A percentile compares a stretch with the other conserved stretches of the same genome.
phyloP scores from a whole-genome alignment of 2,329 filamentous ascomycete genomes.

The Phymatotrichopsis omnivora region DNA sequence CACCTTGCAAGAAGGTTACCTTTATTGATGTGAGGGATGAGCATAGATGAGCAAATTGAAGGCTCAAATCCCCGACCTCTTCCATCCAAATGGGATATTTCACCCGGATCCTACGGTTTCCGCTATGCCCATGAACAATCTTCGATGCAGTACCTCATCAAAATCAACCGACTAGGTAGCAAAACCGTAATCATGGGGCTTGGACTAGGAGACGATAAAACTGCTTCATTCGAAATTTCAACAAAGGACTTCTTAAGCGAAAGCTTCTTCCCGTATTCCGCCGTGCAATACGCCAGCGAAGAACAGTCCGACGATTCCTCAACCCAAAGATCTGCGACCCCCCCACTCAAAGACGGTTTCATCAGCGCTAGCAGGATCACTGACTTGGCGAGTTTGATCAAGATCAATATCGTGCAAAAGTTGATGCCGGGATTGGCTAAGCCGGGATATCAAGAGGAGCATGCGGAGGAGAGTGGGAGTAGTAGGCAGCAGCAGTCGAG shows the following conservation, averaged over 20 bases:
- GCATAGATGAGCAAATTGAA: too few relatives aligned
- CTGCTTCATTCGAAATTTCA: slow-evolving; percentile 63
- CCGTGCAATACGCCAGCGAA: too few relatives aligned
- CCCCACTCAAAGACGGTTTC: slow-evolving; percentile 50
- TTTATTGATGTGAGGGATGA: too few relatives aligned
- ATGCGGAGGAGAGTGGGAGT: slow-evolving; percentile 1
- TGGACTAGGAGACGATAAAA: slow-evolving; percentile 69
- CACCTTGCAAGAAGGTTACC: too few relatives aligned
- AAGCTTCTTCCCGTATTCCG: slow-evolving; percentile 44
- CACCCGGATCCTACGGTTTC: slow-evolving; percentile 62
- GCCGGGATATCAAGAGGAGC: slow-evolving; percentile 61
- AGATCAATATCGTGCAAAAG: slow-evolving; percentile 72
- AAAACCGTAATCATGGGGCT: slow-evolving; percentile 78
- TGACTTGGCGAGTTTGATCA: slow-evolving; percentile 62
- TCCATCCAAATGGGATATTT: slow-evolving; percentile 69
- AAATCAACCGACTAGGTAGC: slow-evolving; percentile 67
- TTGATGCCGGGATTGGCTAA: slow-evolving; percentile 67
- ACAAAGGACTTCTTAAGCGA: slow-evolving; percentile 64
- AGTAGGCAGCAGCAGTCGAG: slow-evolving; percentile 35
- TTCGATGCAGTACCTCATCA: slow-evolving; percentile 71
- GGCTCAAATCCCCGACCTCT: slow-evolving; percentile 41
- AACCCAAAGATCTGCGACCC: too few relatives aligned
- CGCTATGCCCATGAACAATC: slow-evolving; percentile 80
- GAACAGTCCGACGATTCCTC: slow-evolving; percentile 43
- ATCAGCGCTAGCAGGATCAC: slow-evolving; percentile 59